Evolutionary conservation across 2,329 filamentous ascomycete species (phyloP).

Genomic region (Thelonectria discophora): DNA sequence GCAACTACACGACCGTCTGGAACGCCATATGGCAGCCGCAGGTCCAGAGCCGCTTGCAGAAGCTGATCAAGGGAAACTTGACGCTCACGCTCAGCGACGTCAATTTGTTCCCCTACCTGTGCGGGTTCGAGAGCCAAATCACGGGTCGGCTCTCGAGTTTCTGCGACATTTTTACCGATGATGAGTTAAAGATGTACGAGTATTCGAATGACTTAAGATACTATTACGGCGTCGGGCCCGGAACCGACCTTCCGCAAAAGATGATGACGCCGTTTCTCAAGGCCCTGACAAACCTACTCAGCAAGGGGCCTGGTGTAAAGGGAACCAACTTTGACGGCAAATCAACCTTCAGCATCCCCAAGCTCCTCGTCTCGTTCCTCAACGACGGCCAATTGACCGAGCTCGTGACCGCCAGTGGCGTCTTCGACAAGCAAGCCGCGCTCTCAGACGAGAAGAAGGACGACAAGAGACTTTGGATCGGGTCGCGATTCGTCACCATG

Average conservation of each 20-base stretch:
- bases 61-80: constrained; percentile 56
- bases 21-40: constrained; percentile 60
- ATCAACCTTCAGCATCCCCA: constrained; percentile 58
- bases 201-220: constrained; percentile 75
- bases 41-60: constrained; percentile 20
- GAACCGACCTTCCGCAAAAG: constrained; percentile 60
- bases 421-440: constrained; percentile 65
- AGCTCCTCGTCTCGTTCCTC: constrained; percentile 68
- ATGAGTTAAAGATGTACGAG: constrained; percentile 71
- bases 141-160: constrained; percentile 68
- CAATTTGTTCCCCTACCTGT: constrained; percentile 74
- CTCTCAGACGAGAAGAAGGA: constrained; percentile 59
- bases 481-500: constrained; percentile 68
- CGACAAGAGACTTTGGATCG: constrained; percentile 60
- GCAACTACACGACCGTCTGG: constrained; percentile 55
- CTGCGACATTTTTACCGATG: constrained; percentile 68
- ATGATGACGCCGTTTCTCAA: constrained; percentile 71
- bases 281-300: constrained; percentile 61
- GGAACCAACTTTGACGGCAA: constrained; percentile 58
- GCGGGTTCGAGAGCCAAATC: constrained; percentile 76
- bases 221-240: constrained; percentile 71
- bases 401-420: constrained; percentile 65
- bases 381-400: constrained; percentile 74
- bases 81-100: constrained; percentile 55
- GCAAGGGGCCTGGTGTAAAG: constrained; percentile 58